A percentile compares a stretch with the other conserved stretches of the same genome.
Evolutionary conservation across 1,284 basidiomycete species (phyloP).

Genomic region (Malassezia nana): DNA sequence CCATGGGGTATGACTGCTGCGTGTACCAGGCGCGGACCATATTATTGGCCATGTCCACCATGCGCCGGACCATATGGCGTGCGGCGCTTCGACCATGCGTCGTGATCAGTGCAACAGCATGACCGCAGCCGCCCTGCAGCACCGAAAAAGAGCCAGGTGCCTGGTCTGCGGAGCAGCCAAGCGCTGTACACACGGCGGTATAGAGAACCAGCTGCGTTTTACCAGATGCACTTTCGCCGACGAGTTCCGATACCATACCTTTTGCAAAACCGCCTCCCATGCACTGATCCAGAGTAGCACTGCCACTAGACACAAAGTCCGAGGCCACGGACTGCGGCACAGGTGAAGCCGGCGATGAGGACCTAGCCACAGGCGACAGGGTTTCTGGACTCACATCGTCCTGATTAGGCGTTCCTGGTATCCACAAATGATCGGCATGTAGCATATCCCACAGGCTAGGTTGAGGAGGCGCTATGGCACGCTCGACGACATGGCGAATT

Average conservation of each 20-base stretch:
- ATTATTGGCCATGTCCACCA: slow-evolving; percentile 14
- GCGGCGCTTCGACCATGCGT: slow-evolving; percentile 13
- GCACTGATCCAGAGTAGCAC: slow-evolving; percentile 20
- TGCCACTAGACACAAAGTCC: slow-evolving; percentile 18
- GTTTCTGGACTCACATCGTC: neutral
- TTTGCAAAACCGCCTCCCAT: slow-evolving; percentile 25
- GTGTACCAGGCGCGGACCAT: neutral
- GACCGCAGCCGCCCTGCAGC: neutral
- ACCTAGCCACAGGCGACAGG: neutral
- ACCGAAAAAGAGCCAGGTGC: neutral
- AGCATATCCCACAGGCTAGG: slow-evolving; percentile 1
- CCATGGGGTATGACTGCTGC: neutral
- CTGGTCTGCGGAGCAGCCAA: slow-evolving; percentile 14
- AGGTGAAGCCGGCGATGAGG: neutral
- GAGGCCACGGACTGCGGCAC: too few relatives aligned
- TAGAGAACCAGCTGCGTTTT: slow-evolving; percentile 36
- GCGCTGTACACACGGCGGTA: slow-evolving; percentile 22
- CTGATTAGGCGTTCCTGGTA: slow-evolving; percentile 11
- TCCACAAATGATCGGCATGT: neutral
- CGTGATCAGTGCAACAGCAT: slow-evolving; percentile 11
- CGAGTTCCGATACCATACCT: slow-evolving; percentile 27
- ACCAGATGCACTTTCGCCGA: slow-evolving; percentile 34
- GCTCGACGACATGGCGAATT: slow-evolving; percentile 2
- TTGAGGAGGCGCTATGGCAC: slow-evolving; percentile 1
- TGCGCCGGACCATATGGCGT: slow-evolving; percentile 16